phyloP scores from a whole-genome alignment of 2,329 filamentous ascomycete genomes.

The Fusarium burgessii region DNA sequence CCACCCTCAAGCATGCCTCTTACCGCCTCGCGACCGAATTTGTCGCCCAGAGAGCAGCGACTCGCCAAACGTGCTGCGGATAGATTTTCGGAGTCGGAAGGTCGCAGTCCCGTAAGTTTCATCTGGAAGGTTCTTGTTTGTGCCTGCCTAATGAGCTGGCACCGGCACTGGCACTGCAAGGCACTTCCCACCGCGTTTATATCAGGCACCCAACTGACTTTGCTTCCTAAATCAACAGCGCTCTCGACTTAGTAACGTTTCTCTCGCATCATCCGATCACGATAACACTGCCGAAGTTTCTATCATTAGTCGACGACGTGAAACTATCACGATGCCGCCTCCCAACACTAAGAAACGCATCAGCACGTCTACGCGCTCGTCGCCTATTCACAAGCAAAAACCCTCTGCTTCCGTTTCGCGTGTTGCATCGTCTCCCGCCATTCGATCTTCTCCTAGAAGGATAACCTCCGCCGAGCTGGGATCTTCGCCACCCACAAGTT shows the following conservation, averaged over 20 bases:
- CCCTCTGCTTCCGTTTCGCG: neutral
- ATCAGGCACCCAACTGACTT: neutral
- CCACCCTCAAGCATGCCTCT: constrained; percentile 27
- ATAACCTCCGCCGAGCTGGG: neutral
- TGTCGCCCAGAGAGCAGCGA: constrained; percentile 33
- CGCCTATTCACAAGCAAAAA: neutral
- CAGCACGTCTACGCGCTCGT: neutral
- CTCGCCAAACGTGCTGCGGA: constrained; percentile 23
- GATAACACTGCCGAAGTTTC: constrained; percentile 16
- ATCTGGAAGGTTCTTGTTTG: neutral
- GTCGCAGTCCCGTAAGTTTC: constrained; percentile 36
- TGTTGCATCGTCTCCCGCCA: neutral
- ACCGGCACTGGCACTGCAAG: neutral
- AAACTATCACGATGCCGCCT: constrained; percentile 22
- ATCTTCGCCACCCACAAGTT: neutral
- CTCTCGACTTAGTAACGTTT: constrained; percentile 28
- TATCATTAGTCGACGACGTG: constrained; percentile 5
- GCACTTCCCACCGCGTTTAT: neutral
- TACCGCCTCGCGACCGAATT: constrained; percentile 14
- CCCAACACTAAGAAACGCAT: neutral
- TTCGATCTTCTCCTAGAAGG: constrained; percentile 10
- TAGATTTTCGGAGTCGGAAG: constrained; percentile 21
- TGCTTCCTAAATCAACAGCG: constrained; percentile 17
- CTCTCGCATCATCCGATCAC: constrained; percentile 12
- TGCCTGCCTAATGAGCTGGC: neutral